Evolutionary conservation across 257 asterid genomes (phyloP).

Genomic region (Lycium barbarum): DNA sequence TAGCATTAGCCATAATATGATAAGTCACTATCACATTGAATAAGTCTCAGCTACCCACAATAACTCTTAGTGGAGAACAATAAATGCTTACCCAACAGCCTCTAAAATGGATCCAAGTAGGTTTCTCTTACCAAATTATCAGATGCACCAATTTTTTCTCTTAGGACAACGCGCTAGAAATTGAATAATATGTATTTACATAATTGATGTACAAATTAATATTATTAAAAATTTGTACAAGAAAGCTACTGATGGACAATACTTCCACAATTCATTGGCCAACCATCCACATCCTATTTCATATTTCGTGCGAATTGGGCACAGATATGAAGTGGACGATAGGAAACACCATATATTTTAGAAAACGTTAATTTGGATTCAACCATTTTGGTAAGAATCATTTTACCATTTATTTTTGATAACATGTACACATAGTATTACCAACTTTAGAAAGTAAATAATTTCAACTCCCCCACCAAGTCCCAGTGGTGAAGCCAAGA

Average conservation of each 20-base stretch:
- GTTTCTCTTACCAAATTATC: conserved; percentile 14
- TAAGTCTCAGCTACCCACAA: not conserved
- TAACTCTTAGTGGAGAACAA: not conserved
- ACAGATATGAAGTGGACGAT: not conserved
- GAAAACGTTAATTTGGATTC: not conserved
- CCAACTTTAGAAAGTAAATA: not conserved
- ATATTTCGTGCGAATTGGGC: not conserved
- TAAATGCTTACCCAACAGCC: not conserved
- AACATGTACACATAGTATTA: not conserved
- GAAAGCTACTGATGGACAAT: not conserved
- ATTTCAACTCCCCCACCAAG: not conserved
- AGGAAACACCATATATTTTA: not conserved
- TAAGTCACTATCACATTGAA: not conserved
- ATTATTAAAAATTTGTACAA: not conserved
- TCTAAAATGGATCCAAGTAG: not conserved
- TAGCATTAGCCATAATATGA: not conserved
- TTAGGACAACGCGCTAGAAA: not conserved
- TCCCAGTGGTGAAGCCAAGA: too few species aligned
- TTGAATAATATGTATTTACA: not conserved
- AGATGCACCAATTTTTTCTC: not conserved
- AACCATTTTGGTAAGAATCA: not conserved
- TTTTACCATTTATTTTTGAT: conserved; percentile 10
- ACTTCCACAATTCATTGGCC: not conserved
- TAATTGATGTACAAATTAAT: not conserved
- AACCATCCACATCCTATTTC: not conserved